Evolutionary conservation across 208 protist genomes (phyloP), one percentile per base, ranked within the genome.

Genomic region (Phytomonas francai): DNA sequence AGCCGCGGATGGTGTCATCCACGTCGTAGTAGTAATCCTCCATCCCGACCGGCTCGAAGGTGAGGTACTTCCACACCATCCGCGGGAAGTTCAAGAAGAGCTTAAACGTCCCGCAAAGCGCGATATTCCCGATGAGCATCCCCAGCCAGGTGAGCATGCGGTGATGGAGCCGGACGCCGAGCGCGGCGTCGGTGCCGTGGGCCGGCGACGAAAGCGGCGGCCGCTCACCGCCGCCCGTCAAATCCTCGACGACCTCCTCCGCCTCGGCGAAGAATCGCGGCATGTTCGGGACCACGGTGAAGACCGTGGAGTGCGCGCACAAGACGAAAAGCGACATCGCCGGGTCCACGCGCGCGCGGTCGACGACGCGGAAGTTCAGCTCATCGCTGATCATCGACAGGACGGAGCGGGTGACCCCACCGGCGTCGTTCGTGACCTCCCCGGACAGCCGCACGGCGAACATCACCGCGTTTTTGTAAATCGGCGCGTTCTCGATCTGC

Each of bases 41-140:
- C 1, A 96, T 81, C 14, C 81, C 87, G 42, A 73, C 58, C 14
- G 72, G 76, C 67, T 87, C 77, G 56, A 89, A 91, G 16, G 81
- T 88, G 60, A 96, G 76, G 68, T 80, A 93, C 78, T 93, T 96
- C 88, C 91, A 96, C 70, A 88, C 68, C n/a, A 96, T 61, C 2
- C 87, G 84, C 0, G 91, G 88, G 19, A 93, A 84, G 25, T 79
- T 68, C 5, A 96, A 69, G 1, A 84, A 69, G 27, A 88, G 79
- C 77, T 91, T 89, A 57, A 88, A 51, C 32, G 85, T 88, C 31
- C 91, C 91, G 63, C 81, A 89, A n/a, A 96, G 67, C 45, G 85
- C 84, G 28, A 88, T 74, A 71, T 96, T 96, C 54, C 88, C 91
- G 31, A 96, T 74, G n/a, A 94, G 29, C 76, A 82, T 89, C n/a